Evolutionary conservation across 2,329 filamentous ascomycete species (phyloP), one percentile per base, ranked within the genome.

Genomic region (Ampelomyces quisqualis): DNA sequence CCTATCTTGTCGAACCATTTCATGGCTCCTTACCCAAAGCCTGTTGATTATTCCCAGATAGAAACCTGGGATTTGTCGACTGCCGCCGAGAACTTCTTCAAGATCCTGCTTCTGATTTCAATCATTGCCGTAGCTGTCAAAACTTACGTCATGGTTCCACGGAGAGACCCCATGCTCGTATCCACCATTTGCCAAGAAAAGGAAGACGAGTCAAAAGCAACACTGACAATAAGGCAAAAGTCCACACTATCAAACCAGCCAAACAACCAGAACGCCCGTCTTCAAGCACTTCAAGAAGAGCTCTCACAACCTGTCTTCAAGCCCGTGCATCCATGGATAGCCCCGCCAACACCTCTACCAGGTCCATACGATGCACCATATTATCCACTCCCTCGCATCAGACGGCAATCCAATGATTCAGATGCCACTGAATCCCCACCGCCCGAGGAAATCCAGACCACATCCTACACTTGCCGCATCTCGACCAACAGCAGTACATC

Each of bases 301-400:
- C 49, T 53, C 7, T 43, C 44, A 7, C 40, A 50, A 29, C 47
- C 58, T 5, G 38, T 43, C 8, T 50, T 54, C 31, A 44, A 40
- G 10, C 56, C 62, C 5, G 49, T 63, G n/a, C 58, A 65, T 40
- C 65, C 65, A 22, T 68, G 65, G 65, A 55, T 45, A 13, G 43
- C 49, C 17, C 58, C 62, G 10, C 64, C 64, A 15, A 53, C 61
- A 49, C 43, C 41, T 30, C 45, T 68, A 9, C 65, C 65, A 32
- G 64, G 64, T 17, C 65, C 65, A 19, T 66, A 67, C 33, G 62
- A 66, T 45, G 57, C 63, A 20, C 58, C 57, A 11, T 58, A 65
- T 31, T 68, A 61, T 38, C 65, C 65, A 34, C 47, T 61, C 13
- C 62, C 64, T 6, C 65, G 57, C 1, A 40, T 65, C 14, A 51